These are phyloP conservation scores for Thyridium curvatum DNA, from an alignment of 2,329 filamentous ascomycete species.

Conservation along the genomic window DNA sequence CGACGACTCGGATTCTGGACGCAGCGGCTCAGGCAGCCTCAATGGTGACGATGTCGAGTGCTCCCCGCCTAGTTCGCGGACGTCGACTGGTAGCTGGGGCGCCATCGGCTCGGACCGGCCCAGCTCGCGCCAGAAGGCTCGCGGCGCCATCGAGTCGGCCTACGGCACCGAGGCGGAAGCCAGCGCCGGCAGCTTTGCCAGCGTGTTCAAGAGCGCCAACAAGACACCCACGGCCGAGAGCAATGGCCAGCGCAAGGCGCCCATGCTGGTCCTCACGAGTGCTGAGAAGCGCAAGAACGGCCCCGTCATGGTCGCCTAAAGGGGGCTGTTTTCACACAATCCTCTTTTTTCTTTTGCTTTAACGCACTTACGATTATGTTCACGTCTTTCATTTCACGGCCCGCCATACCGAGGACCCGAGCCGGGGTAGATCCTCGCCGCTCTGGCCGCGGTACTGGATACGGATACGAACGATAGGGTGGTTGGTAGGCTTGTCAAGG, in stretches of 20 bases:
- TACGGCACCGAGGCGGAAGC: conserved; percentile 47
- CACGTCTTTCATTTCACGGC: conserved; percentile 10
- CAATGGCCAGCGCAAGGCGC: conserved; percentile 68
- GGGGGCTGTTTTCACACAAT: neutral
- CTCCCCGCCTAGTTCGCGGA: conserved; percentile 69
- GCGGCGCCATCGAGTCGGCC: conserved; percentile 54
- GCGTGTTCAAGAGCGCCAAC: conserved; percentile 57
- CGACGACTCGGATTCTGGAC: conserved; percentile 66
- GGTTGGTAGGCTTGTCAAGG: too few relatives aligned
- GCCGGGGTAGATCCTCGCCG: too few relatives aligned
- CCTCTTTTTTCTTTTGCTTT: conserved; percentile 7
- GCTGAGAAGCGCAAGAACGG: conserved; percentile 82
- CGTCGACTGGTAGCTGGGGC: conserved; percentile 65
- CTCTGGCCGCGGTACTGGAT: too few relatives aligned
- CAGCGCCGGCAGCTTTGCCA: conserved; percentile 58
- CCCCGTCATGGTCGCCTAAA: conserved; percentile 7
- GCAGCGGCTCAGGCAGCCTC: conserved; percentile 72
- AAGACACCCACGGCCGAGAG: conserved; percentile 48
- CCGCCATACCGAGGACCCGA: too few relatives aligned
- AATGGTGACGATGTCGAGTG: conserved; percentile 61
- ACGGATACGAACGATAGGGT: too few relatives aligned
- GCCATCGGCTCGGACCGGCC: conserved; percentile 87
- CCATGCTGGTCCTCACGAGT: conserved; percentile 80
- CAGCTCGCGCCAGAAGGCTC: conserved; percentile 60
- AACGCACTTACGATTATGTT: conserved; percentile 21